Conservation (phyloP, 2,329 filamentous ascomycete genomes). For the Trichoderma sp. region DNA sequence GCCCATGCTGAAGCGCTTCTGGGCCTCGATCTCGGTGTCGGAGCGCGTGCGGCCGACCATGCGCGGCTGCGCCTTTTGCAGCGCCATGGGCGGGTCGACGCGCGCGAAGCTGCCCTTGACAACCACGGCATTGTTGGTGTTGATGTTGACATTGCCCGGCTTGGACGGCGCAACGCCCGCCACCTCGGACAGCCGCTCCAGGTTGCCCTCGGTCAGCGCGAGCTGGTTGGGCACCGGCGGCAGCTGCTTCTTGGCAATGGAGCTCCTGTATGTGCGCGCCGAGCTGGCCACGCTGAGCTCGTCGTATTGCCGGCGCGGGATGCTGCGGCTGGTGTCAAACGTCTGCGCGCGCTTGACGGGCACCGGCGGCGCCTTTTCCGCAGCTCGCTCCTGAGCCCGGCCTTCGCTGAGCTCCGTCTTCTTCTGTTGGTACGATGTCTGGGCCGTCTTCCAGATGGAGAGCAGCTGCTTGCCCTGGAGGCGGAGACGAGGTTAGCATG, state of each 20-base stretch:
- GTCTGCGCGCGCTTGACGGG: constrained; percentile 24
- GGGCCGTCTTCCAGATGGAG: constrained; percentile 89
- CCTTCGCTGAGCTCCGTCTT: constrained; percentile 79
- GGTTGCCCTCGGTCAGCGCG: constrained; percentile 55
- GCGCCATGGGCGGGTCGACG: constrained; percentile 33
- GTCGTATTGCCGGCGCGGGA: constrained; percentile 33
- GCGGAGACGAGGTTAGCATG: constrained; percentile 11
- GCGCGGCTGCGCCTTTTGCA: constrained; percentile 25
- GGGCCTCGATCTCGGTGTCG: constrained; percentile 41
- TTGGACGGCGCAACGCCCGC: constrained; percentile 51
- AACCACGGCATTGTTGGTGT: constrained; percentile 39
- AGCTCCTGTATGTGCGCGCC: constrained; percentile 45
- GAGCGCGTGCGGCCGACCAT: constrained; percentile 42
- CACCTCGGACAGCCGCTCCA: constrained; percentile 55
- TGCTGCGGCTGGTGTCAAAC: constrained; percentile 37
- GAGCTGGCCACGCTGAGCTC: constrained; percentile 44
- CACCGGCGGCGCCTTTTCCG: constrained; percentile 3
- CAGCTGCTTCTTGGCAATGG: constrained; percentile 36
- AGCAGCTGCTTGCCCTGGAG: constrained; percentile 83
- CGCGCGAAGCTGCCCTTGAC: constrained; percentile 47
- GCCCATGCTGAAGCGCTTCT: constrained; percentile 43
- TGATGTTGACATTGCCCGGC: constrained; percentile 39
- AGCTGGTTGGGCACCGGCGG: constrained; percentile 33
- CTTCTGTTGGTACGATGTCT: constrained; percentile 81
- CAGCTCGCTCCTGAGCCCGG: constrained; percentile 57